Evolutionary conservation across 2,329 filamentous ascomycete genomes (phyloP).

Genomic region (Teratosphaeria viscida): DNA sequence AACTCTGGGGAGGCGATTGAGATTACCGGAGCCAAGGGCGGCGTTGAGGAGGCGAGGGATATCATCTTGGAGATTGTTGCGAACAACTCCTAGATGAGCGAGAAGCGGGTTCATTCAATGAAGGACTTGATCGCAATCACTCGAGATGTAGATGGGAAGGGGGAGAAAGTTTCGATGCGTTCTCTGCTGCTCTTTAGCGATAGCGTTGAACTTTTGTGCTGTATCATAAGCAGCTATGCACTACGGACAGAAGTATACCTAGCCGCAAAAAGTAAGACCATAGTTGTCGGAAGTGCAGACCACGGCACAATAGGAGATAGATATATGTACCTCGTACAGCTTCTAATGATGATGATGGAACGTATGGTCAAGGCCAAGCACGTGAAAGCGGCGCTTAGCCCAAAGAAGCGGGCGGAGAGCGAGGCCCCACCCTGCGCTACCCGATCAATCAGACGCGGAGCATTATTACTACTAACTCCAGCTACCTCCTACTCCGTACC

Average conservation of each 20-base stretch:
- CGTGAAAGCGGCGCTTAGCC: not conserved
- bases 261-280: not conserved
- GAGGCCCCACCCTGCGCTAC: not conserved
- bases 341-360: no score
- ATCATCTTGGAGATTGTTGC: slow-evolving; percentile 74
- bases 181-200: not conserved
- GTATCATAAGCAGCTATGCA: not conserved
- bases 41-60: slow-evolving; percentile 77
- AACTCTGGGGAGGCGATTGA: slow-evolving; percentile 72
- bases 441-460: not conserved
- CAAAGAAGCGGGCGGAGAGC: not conserved
- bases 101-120: not conserved
- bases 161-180: not conserved
- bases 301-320: no score
- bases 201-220: not conserved
- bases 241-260: not conserved
- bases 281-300: not conserved
- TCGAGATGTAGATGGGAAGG: not conserved
- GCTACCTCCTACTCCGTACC: not conserved
- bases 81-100: slow-evolving; percentile 21
- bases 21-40: slow-evolving; percentile 67
- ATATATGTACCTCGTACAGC: no score
- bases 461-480: not conserved
- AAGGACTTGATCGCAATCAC: not conserved
- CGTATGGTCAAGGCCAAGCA: not conserved